These are phyloP conservation scores for Stygiomarasmius scandens DNA, from an alignment of 1,284 basidiomycete genomes.

Conservation along the genomic window DNA sequence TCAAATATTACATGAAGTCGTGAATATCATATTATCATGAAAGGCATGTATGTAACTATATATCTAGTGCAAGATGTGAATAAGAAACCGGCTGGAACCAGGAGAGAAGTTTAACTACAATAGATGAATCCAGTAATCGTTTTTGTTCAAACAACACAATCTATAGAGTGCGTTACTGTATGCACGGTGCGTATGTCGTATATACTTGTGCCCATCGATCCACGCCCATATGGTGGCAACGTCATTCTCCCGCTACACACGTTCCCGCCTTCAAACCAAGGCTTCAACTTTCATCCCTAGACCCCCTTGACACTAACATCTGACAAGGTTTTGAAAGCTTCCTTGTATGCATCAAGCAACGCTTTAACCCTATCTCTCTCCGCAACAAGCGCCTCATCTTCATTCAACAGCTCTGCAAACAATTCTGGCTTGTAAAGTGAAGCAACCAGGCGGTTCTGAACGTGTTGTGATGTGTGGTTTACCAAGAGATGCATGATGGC, in stretches of 20 bases:
- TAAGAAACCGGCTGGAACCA: background rate
- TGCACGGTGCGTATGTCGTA: too few species aligned
- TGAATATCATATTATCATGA: background rate
- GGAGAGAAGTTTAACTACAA: background rate
- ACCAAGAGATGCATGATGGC: conserved; percentile 96
- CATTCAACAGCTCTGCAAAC: conserved; percentile 90
- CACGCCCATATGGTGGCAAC: too few species aligned
- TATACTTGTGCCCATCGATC: too few species aligned
- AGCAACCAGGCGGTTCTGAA: conserved; percentile 94
- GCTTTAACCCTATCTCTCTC: conserved; percentile 95
- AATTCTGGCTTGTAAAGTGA: conserved; percentile 93
- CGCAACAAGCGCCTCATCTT: conserved; percentile 93
- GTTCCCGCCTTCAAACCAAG: too few species aligned
- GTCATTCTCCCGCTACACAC: too few species aligned
- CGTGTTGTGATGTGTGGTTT: conserved; percentile 93
- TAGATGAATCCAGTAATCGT: background rate
- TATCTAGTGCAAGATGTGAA: background rate
- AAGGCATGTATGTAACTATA: background rate
- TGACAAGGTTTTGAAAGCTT: conserved; percentile 88
- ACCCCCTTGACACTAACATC: conserved; percentile 73
- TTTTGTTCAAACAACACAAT: background rate
- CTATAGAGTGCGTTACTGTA: too few species aligned
- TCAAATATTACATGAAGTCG: background rate
- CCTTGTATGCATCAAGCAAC: conserved; percentile 94
- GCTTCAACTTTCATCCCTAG: too few species aligned